Conservation (phyloP, 345 rosid species). For the Syzygium aromaticum region DNA sequence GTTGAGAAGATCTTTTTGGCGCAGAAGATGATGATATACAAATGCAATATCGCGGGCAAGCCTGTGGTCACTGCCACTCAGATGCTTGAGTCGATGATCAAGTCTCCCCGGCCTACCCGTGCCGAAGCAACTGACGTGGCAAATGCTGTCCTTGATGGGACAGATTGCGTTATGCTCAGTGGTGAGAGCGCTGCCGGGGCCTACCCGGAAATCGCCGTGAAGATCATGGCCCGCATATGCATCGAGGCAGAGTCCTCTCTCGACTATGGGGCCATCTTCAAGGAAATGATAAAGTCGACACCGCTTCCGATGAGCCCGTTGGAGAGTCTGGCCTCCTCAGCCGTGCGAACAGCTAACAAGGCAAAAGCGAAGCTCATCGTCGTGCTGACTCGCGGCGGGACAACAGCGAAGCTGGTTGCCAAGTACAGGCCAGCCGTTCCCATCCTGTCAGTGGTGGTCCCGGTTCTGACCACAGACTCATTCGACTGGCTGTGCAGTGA, state of each 20-base stretch:
- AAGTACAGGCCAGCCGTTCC: conserved; percentile 16
- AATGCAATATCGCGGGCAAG: conserved; percentile 11
- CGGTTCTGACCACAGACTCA: conserved; percentile 9
- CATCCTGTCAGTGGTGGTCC: conserved; percentile 10
- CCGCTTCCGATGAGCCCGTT: conserved; percentile 13
- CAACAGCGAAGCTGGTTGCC: conserved; percentile 13
- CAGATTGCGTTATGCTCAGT: conserved; percentile 13
- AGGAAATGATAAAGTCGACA: conserved; percentile 11
- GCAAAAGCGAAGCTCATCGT: conserved; percentile 12
- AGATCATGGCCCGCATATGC: conserved; percentile 16
- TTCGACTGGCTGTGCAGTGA: conserved; percentile 11
- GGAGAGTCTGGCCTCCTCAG: conserved; percentile 13
- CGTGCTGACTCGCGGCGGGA: conserved; percentile 13
- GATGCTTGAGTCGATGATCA: conserved; percentile 19
- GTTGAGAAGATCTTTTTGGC: conserved; percentile 16
- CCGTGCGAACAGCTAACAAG: conserved; percentile 13
- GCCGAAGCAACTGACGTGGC: conserved; percentile 17
- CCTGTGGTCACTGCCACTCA: conserved; percentile 16
- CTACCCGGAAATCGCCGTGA: conserved; percentile 12
- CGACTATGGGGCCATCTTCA: conserved; percentile 8
- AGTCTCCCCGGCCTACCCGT: conserved; percentile 13
- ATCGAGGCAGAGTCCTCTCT: conserved; percentile 15
- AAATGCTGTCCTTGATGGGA: conserved; percentile 12
- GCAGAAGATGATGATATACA: conserved; percentile 17
- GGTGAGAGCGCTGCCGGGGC: conserved; percentile 18